A percentile compares a stretch with the other conserved stretches of the same genome.
Conservation (phyloP, 192 early-diverging fungal species). For the Coemansia sp. region DNA sequence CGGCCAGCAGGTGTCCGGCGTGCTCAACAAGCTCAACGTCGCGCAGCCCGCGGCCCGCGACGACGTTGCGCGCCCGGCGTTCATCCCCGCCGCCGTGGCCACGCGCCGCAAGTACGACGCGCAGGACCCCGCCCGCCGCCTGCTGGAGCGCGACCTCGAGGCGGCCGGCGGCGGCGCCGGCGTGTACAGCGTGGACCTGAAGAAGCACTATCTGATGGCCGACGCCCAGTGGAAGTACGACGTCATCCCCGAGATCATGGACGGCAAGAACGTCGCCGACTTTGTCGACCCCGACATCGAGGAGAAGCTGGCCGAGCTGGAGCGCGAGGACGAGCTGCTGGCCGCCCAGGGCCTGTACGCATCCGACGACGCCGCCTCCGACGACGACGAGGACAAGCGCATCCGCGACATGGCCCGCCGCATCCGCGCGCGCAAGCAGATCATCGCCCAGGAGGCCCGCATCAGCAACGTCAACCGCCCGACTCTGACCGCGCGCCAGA, state of each 20-base stretch:
- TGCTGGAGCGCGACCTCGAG: constrained; percentile 90
- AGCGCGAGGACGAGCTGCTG: constrained; percentile 94
- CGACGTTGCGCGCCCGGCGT: constrained; percentile 72
- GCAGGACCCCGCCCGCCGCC: constrained; percentile 75
- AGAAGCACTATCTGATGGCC: constrained; percentile 84
- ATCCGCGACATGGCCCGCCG: constrained; percentile 71
- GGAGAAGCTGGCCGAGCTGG: constrained; percentile 88
- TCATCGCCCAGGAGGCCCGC: constrained; percentile 73
- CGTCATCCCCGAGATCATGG: constrained; percentile 95
- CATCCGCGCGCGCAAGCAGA: constrained; percentile 81
- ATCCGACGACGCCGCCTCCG: constrained; percentile 62
- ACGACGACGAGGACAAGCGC: constrained; percentile 75
- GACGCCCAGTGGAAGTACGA: constrained; percentile 95
- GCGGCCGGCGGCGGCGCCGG: constrained; percentile 87
- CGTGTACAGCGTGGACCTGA: constrained; percentile 92
- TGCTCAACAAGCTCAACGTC: constrained; percentile 95
- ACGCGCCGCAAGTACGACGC: constrained; percentile 70
- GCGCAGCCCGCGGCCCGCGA: constrained; percentile 85
- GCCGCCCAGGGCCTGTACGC: constrained; percentile 94
- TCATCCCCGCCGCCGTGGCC: constrained; percentile 73
- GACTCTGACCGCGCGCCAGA: constrained; percentile 51
- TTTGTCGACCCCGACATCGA: constrained; percentile 98
- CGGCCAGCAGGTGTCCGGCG: constrained; percentile 81
- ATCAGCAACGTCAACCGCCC: constrained; percentile 81
- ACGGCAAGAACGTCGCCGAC: constrained; percentile 98